Conservation (phyloP, 2,329 filamentous ascomycete species). For the Bipolaris gigantea region DNA sequence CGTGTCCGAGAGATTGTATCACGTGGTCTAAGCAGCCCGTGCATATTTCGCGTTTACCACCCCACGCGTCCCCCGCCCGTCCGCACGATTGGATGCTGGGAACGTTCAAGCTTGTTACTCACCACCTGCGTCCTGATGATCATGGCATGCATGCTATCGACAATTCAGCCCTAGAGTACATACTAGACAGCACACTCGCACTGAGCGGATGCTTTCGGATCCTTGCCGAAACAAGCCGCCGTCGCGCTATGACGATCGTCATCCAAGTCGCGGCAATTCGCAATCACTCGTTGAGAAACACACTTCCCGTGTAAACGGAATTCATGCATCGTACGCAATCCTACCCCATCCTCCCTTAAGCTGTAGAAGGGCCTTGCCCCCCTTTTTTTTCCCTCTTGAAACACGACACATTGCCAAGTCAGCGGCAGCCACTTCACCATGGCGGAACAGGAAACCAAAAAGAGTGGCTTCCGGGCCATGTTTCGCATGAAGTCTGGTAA, state of each 20-base stretch:
- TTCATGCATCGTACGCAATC: not conserved
- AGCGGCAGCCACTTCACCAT: constrained; percentile 11
- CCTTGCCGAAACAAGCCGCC: constrained; percentile 16
- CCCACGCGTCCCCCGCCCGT: not conserved
- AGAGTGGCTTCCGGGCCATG: constrained; percentile 25
- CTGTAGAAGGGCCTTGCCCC: not conserved
- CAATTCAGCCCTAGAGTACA: not conserved
- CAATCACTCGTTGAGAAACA: constrained; percentile 6
- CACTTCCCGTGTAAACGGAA: constrained; percentile 1
- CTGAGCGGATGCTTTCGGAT: constrained; percentile 16
- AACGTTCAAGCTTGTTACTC: not conserved
- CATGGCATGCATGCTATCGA: constrained; percentile 10
- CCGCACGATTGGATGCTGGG: not conserved
- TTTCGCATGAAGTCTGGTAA: constrained; percentile 24
- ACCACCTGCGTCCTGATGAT: constrained; percentile 2
- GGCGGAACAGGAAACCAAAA: constrained; percentile 24
- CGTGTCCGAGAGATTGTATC: constrained; percentile 3
- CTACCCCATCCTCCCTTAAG: not conserved
- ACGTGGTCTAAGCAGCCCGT: constrained; percentile 11
- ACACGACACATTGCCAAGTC: not conserved
- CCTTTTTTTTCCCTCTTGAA: not conserved
- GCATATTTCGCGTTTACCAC: constrained; percentile 7
- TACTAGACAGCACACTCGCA: not conserved
- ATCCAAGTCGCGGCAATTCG: constrained; percentile 11
- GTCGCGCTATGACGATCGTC: constrained; percentile 18